Evolutionary conservation across 305 asterid genomes (phyloP), one percentile per base, ranked within the genome.

Genomic region (Striga hermonthica): DNA sequence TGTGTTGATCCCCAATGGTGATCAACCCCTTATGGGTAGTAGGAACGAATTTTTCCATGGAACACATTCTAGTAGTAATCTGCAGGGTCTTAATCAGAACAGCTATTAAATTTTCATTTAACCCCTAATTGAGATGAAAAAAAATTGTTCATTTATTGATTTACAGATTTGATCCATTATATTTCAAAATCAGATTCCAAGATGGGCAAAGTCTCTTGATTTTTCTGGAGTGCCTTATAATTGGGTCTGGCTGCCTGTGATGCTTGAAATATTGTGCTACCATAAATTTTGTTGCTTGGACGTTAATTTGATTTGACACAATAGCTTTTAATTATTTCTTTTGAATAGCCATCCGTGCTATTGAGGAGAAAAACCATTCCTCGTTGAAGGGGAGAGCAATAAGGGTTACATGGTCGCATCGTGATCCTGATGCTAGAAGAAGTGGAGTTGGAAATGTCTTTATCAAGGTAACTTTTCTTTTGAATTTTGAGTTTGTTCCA

Each of bases 381-480:
- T 71, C 61, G 0, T 63, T 89, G 84, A 73, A 85, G 59, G 98
- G 91, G 13, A 83, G 78, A 76, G 77, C 15, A 67, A 82, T 91
- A 52, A 84, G 98, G 78, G 96, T 91, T 72, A 82, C 74, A 87
- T 85, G 95, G 98, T 86, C 98, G 0, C 83, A 65, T 67, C 95
- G 92, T 60, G 96, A 89, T 79, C 64, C 98, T 57, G 86, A 81
- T 71, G 85, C 80, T 38, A 86, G 98, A 72, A 84, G 65, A 76
- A 91, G 92, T 71, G 96, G 95, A 61, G 53, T 82, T 50, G 98
- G 95, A 62, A 91, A 91, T 87, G 84, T 91, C 28, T 91, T 89
- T 78, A 82, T 91, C 70, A 91, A 91, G 95, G 98, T 91, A 76
- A 52, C 9, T 60, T 41, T 59, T 53, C 13, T 49, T 60, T 45